Evolutionary conservation across 371 early-diverging fungal species (phyloP).

Genomic region (Mortierella sp.): DNA sequence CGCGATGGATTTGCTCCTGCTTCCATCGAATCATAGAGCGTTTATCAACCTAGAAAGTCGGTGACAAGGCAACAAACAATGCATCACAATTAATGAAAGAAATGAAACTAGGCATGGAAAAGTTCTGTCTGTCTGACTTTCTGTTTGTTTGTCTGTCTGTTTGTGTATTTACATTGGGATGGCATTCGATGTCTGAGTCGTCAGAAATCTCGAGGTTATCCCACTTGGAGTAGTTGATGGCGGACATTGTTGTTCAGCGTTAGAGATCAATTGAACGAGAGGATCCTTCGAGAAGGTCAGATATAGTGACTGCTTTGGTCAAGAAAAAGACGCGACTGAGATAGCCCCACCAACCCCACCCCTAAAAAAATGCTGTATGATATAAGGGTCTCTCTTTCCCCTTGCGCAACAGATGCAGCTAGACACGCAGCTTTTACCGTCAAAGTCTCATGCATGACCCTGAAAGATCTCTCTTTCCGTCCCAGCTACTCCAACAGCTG

Average conservation of each 20-base stretch:
- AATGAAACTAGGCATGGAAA: neutral
- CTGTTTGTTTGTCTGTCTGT: neutral
- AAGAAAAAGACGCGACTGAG: too few species aligned
- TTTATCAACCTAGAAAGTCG: conserved; percentile 73
- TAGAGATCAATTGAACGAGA: neutral
- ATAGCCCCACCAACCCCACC: too few species aligned
- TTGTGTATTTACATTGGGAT: conserved; percentile 84
- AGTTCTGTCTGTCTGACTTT: too few species aligned
- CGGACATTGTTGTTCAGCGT: conserved; percentile 31
- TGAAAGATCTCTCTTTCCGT: neutral
- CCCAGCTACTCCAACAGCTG: neutral
- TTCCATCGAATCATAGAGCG: conserved; percentile 94
- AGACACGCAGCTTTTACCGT: neutral
- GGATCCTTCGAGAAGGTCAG: neutral
- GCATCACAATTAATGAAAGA: neutral
- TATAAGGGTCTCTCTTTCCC: too few species aligned
- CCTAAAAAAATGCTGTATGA: too few species aligned
- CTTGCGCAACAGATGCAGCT: too few species aligned
- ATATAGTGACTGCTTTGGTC: too few species aligned
- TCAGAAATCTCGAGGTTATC: conserved; percentile 96
- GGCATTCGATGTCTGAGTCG: conserved; percentile 96
- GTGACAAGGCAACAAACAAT: neutral
- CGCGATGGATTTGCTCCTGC: conserved; percentile 89
- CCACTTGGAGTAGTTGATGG: conserved; percentile 94
- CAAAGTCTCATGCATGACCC: neutral